These are phyloP conservation scores for Candida labiduridarum DNA, from an alignment of 1,139 yeast species.

Conservation along the genomic window DNA sequence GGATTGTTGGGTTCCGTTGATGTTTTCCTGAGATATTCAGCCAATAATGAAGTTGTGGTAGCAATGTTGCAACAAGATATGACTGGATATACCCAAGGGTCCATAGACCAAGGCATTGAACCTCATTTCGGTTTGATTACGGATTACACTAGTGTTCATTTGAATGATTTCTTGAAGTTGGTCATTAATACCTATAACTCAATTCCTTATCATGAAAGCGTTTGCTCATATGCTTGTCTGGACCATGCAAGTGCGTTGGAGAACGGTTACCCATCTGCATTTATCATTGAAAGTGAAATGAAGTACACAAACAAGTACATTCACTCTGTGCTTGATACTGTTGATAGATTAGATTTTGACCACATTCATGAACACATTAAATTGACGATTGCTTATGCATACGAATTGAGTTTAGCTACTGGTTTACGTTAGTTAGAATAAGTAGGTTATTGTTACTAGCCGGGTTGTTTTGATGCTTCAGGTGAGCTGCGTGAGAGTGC, in stretches of 20 bases:
- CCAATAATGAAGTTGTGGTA: constrained; percentile 53
- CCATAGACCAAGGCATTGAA: constrained; percentile 55
- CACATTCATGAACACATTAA: constrained; percentile 82
- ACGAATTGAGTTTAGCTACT: constrained; percentile 57
- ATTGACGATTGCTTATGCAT: constrained; percentile 67
- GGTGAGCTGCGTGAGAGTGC: too few species aligned
- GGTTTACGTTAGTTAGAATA: constrained; percentile 9
- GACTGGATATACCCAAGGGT: constrained; percentile 79
- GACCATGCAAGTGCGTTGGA: constrained; percentile 88
- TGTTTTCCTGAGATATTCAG: constrained; percentile 60
- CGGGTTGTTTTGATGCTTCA: too few species aligned
- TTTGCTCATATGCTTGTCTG: constrained; percentile 91
- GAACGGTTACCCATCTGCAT: constrained; percentile 81
- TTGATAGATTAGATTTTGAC: constrained; percentile 73
- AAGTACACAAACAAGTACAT: constrained; percentile 65
- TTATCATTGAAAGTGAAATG: constrained; percentile 77
- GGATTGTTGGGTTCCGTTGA: constrained; percentile 88
- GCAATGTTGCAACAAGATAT: constrained; percentile 94
- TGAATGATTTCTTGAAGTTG: constrained; percentile 65
- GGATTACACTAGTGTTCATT: constrained; percentile 65
- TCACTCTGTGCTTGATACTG: constrained; percentile 78
- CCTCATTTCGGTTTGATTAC: constrained; percentile 80
- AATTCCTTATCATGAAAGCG: constrained; percentile 72
- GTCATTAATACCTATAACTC: constrained; percentile 62
- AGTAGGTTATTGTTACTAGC: too few species aligned